Conservation (phyloP, 2,329 filamentous ascomycete species). For the Elsinoe necatrix region DNA sequence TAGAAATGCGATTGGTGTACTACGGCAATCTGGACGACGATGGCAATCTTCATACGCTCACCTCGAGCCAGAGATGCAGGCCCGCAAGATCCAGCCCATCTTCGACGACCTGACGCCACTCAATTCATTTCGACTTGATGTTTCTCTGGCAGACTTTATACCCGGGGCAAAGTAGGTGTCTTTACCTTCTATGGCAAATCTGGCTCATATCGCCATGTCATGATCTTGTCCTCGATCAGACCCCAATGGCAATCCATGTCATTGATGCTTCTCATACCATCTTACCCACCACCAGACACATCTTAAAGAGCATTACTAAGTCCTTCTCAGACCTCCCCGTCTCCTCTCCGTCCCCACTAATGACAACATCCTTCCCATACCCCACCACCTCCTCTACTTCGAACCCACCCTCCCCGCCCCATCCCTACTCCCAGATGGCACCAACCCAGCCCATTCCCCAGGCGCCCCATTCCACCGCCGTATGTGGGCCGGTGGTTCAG, state of each 20-base stretch:
- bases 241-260: slow-evolving; percentile 20
- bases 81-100: slow-evolving; percentile 41
- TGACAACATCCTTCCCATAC: slow-evolving; percentile 45
- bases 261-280: slow-evolving; percentile 15
- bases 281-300: too few species aligned
- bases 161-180: slow-evolving; percentile 27
- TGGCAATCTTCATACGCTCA: slow-evolving; percentile 31
- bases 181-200: not conserved
- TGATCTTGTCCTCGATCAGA: slow-evolving; percentile 20
- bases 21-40: slow-evolving; percentile 15
- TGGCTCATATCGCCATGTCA: not conserved
- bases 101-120: slow-evolving; percentile 54
- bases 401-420: slow-evolving; percentile 57
- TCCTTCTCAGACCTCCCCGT: slow-evolving; percentile 28
- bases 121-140: slow-evolving; percentile 56
- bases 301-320: not conserved
- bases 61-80: slow-evolving; percentile 38
- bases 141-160: slow-evolving; percentile 52
- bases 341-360: slow-evolving; percentile 17
- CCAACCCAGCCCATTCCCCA: slow-evolving; percentile 70
- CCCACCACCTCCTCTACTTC: slow-evolving; percentile 83
- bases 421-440: slow-evolving; percentile 69
- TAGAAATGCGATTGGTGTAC: not conserved
- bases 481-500: slow-evolving; percentile 79
- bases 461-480: slow-evolving; percentile 63